Conservation (phyloP, 441 rosid species). For the Brassica hybrid region DNA sequence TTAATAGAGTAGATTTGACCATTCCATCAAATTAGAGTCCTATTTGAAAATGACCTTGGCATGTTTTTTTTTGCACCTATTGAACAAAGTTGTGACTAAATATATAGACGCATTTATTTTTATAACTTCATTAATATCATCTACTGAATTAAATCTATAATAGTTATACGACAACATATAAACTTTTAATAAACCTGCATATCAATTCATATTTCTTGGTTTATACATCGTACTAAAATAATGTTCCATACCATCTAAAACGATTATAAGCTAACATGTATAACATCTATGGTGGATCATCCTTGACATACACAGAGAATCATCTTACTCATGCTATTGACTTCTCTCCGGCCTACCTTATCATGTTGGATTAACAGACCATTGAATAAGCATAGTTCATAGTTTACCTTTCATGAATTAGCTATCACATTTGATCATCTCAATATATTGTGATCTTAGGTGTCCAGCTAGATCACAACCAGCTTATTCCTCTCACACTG, state of each 20-base stretch:
- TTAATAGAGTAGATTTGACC: too few species aligned
- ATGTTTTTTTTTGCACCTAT: too few species aligned
- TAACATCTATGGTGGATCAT: neutral
- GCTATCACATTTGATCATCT: neutral
- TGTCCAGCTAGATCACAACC: neutral
- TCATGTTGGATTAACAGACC: neutral
- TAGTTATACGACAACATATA: neutral
- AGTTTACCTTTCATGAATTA: neutral
- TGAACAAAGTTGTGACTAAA: neutral
- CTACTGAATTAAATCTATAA: neutral
- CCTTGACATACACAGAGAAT: neutral
- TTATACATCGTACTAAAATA: neutral
- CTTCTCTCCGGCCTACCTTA: neutral
- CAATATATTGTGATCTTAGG: neutral
- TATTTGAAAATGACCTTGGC: too few species aligned
- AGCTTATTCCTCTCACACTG: neutral
- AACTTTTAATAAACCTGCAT: neutral
- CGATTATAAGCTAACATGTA: neutral
- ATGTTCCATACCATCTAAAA: neutral
- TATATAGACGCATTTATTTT: neutral
- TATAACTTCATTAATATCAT: neutral
- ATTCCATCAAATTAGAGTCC: too few species aligned
- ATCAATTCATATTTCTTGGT: neutral
- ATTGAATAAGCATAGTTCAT: neutral
- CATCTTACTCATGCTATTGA: constrained; percentile 1